Conservation (phyloP, 1,139 yeast species). For the Geotrichum carabidarum region DNA sequence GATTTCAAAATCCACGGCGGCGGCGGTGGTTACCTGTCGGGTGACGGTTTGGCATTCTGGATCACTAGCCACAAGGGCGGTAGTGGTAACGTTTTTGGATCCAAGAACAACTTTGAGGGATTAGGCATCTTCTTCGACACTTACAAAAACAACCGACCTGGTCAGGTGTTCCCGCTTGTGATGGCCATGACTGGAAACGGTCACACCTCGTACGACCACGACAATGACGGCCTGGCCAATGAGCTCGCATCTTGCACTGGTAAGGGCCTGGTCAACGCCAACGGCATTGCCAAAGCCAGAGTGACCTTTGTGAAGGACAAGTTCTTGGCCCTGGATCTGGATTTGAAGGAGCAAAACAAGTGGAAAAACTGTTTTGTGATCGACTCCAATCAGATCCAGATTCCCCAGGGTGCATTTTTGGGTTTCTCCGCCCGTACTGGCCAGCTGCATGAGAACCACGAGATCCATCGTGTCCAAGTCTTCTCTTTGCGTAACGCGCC, state of each 20-base stretch:
- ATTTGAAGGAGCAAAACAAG: slow-evolving; percentile 47
- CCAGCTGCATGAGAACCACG: slow-evolving; percentile 53
- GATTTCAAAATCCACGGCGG: slow-evolving; percentile 60
- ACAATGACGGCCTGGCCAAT: slow-evolving; percentile 63
- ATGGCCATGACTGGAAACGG: slow-evolving; percentile 70
- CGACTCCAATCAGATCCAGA: slow-evolving; percentile 43
- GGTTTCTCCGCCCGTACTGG: slow-evolving; percentile 89
- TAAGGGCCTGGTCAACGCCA: slow-evolving; percentile 47
- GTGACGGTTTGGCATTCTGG: slow-evolving; percentile 85
- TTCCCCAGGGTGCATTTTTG: slow-evolving; percentile 37
- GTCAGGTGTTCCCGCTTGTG: slow-evolving; percentile 62
- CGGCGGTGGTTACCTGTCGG: slow-evolving; percentile 47
- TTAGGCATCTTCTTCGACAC: slow-evolving; percentile 74
- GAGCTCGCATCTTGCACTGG: slow-evolving; percentile 70
- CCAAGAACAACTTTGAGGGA: slow-evolving; percentile 60
- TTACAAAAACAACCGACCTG: slow-evolving; percentile 64
- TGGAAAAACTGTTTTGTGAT: slow-evolving; percentile 73
- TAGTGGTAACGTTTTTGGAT: slow-evolving; percentile 61
- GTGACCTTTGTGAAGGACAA: slow-evolving; percentile 60
- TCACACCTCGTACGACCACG: slow-evolving; percentile 53
- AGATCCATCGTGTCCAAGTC: slow-evolving; percentile 34
- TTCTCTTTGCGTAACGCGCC: slow-evolving; percentile 32
- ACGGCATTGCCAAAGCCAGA: slow-evolving; percentile 49
- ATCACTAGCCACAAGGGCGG: slow-evolving; percentile 49
- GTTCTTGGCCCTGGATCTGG: slow-evolving; percentile 66